These are phyloP conservation scores for Pelagophyceae sp. DNA, from an alignment of 352 stramenopile genomes.

Conservation along the genomic window DNA sequence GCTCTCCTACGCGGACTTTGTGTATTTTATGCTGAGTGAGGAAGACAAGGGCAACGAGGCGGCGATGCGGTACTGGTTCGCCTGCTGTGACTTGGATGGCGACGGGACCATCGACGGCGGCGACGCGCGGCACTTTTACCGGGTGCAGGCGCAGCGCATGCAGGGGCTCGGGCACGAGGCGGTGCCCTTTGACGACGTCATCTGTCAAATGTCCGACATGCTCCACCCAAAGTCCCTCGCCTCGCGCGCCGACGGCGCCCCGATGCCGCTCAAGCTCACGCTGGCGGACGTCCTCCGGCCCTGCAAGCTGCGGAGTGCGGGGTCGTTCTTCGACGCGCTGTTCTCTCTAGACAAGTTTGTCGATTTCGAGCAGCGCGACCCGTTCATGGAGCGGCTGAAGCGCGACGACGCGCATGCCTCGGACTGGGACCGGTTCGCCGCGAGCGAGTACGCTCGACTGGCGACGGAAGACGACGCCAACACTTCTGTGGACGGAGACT, in stretches of 20 bases:
- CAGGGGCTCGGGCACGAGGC: constrained; percentile 94
- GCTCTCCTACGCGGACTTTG: constrained; percentile 75
- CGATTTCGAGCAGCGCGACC: constrained; percentile 94
- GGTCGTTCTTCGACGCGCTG: constrained; percentile 95
- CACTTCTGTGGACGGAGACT: not conserved
- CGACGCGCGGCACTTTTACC: constrained; percentile 61
- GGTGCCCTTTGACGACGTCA: constrained; percentile 93
- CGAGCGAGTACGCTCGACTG: constrained; percentile 87
- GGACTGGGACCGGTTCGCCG: constrained; percentile 95
- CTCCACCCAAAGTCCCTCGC: constrained; percentile 49
- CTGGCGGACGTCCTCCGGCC: constrained; percentile 60
- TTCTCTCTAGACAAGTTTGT: constrained; percentile 99
- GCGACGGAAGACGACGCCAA: constrained; percentile 89
- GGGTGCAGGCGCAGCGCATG: constrained; percentile 82
- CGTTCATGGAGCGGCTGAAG: constrained; percentile 88
- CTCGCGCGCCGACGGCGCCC: constrained; percentile 27
- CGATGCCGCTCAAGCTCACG: not conserved
- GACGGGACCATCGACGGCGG: constrained; percentile 89
- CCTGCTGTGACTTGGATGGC: constrained; percentile 92
- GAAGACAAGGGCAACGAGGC: constrained; percentile 95
- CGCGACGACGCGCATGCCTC: constrained; percentile 70
- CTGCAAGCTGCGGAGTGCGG: constrained; percentile 66
- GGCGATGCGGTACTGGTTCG: constrained; percentile 95
- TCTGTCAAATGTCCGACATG: constrained; percentile 95
- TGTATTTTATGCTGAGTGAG: constrained; percentile 97